Percentiles rank a stretch among this genome's conserved stretches.
Conservation (phyloP, 179 eudicot species). For the Drosera spatulata region DNA sequence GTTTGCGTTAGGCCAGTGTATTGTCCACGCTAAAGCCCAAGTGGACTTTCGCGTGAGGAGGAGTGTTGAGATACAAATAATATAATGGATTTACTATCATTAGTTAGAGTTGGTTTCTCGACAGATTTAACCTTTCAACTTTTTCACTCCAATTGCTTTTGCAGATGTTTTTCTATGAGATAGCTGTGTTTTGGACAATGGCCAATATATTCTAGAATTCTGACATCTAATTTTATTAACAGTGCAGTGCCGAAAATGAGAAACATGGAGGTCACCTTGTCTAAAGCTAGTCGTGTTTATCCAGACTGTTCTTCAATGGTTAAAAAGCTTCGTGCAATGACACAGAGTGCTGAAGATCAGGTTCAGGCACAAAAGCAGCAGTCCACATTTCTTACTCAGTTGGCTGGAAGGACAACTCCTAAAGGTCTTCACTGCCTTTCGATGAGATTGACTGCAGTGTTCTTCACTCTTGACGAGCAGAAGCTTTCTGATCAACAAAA, state of each 20-base stretch:
- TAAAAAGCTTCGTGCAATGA: constrained; percentile 78
- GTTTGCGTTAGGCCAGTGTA: no score
- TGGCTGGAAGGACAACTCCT: constrained; percentile 93
- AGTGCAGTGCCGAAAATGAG: constrained; percentile 63
- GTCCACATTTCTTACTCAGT: constrained; percentile 56
- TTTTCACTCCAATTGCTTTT: no score
- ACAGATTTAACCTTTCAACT: neutral
- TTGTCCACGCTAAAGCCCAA: no score
- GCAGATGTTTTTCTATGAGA: neutral
- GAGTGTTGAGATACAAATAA: no score
- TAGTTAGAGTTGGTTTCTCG: neutral
- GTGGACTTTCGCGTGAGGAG: no score
- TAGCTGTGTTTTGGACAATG: neutral
- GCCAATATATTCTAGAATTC: neutral
- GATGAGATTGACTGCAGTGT: constrained; percentile 82
- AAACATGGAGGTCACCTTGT: constrained; percentile 59
- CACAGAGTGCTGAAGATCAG: constrained; percentile 78
- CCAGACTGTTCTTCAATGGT: constrained; percentile 77
- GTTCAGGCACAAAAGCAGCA: constrained; percentile 52
- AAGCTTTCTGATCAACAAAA: constrained; percentile 48
- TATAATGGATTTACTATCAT: no score
- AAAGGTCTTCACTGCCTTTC: constrained; percentile 98
- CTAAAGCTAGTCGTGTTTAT: constrained; percentile 62
- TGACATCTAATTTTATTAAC: constrained; percentile 6
- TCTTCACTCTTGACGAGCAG: constrained; percentile 53